Evolutionary conservation across 2,329 filamentous ascomycete genomes (phyloP), one percentile per base, ranked within the genome.

Genomic region (Pestalotiopsis sp.): DNA sequence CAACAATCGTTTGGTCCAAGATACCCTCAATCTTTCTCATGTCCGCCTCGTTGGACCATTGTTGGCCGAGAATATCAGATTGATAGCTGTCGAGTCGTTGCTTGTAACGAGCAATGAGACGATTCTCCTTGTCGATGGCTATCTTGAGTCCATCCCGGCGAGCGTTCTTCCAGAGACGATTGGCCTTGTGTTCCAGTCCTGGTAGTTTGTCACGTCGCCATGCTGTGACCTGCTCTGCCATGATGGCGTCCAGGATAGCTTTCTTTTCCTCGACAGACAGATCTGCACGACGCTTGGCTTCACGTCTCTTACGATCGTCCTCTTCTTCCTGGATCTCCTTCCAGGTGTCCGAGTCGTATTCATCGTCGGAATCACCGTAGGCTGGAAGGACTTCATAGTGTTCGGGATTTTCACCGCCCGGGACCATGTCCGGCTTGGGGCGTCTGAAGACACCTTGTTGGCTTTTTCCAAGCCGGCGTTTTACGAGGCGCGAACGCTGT

Each of bases 1-100:
- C 86, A 45, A 88, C 85, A 0, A 97, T 79, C 3, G 85, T 93
- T 4, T 83, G 81, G 69, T 95, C 90, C 67, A 97, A 81, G 45
- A 81, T 85, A 12, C 81, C 79, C 63, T 90, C 89, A 73, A 89
- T 87, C 5, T 79, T 80, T 31, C 83, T 80, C 14, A 96, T 76
- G 14, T 90, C 84, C 1, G 78, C 73, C 25, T 81, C 80, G 7
- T 81, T 86, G 12, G 79, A 77, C 87, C 90, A 93, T 38, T 82
- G 76, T 17, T 85, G 80, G 1, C 76, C 72, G 25, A 83, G 71
- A 41, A 94, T 87, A 23, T 88, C 84, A 1, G 82, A 73, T 11
- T 84, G 83, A 17, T 90, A 78, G 61, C 85, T 89, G n/a, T 77
- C 75, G 38, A 95, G 82, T 11, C 91, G 88, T 2, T 74, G 69